These are phyloP conservation scores for Pyronema domesticum DNA, from an alignment of 495 filamentous ascomycete genomes.

Conservation along the genomic window DNA sequence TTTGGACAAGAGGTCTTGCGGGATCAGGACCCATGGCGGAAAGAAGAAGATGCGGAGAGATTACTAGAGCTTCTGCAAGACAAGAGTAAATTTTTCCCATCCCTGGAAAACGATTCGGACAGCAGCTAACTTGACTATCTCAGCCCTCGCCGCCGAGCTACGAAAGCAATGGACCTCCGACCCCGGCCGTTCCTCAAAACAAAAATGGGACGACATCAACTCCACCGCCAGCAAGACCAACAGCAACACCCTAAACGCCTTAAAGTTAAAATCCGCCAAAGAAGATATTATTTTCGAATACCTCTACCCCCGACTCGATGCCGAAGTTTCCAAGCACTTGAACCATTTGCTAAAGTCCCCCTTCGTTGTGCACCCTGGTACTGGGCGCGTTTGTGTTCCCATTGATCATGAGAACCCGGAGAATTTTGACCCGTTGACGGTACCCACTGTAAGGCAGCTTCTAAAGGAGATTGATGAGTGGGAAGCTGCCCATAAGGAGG, in stretches of 20 bases:
- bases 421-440: conserved; percentile 66
- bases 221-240: conserved; percentile 54
- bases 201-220: conserved; percentile 91
- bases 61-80: conserved; percentile 69
- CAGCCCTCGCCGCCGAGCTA: conserved; percentile 48
- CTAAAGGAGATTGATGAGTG: conserved; percentile 68
- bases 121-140: neutral
- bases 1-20: conserved; percentile 67
- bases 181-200: conserved; percentile 50
- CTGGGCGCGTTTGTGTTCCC: conserved; percentile 79
- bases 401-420: conserved; percentile 56
- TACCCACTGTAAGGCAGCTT: conserved; percentile 70
- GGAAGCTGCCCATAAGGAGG: conserved; percentile 30
- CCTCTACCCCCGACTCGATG: conserved; percentile 93
- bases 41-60: conserved; percentile 45
- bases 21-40: conserved; percentile 71
- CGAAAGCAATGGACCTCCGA: conserved; percentile 79
- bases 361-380: conserved; percentile 90
- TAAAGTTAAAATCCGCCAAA: conserved; percentile 63
- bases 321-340: conserved; percentile 88
- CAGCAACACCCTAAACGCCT: conserved; percentile 40
- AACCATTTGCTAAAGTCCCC: conserved; percentile 94
- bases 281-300: conserved; percentile 92
- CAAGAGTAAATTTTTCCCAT: conserved; percentile 25
- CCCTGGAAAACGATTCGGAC: too few relatives aligned